phyloP scores from a whole-genome alignment of 306 rosid species.

The Psophocarpus tetragonolobus region DNA sequence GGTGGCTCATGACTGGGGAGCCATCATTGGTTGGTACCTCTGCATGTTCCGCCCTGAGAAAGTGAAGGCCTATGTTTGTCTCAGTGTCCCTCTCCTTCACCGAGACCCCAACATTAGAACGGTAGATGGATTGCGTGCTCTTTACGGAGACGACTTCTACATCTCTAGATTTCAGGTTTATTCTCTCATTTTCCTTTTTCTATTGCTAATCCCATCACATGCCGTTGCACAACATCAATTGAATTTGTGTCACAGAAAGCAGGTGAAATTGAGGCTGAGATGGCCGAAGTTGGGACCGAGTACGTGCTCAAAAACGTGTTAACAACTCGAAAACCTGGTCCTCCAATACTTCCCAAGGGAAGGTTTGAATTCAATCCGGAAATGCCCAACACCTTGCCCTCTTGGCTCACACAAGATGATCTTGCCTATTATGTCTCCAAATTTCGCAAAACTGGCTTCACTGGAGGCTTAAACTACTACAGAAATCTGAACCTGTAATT shows the following conservation, averaged over 20 bases:
- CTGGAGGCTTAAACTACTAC: conserved; percentile 52
- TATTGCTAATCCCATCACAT: neutral
- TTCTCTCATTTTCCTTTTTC: neutral
- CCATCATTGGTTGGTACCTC: conserved; percentile 43
- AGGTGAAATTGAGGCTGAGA: conserved; percentile 31
- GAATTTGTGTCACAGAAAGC: conserved; percentile 25
- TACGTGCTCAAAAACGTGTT: conserved; percentile 35
- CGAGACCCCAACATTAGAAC: conserved; percentile 24
- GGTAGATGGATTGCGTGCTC: conserved; percentile 24
- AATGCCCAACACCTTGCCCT: conserved; percentile 24
- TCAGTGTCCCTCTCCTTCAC: conserved; percentile 28
- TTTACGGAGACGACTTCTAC: conserved; percentile 43
- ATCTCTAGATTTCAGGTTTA: conserved; percentile 45
- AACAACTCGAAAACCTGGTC: conserved; percentile 31
- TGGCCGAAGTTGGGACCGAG: conserved; percentile 16
- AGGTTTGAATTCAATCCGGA: conserved; percentile 29
- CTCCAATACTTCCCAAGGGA: conserved; percentile 45
- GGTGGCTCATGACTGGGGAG: conserved; percentile 55
- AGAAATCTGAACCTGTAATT: conserved; percentile 34
- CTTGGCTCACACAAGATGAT: conserved; percentile 55
- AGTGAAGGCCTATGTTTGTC: conserved; percentile 43
- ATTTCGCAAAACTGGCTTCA: conserved; percentile 47
- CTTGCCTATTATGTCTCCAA: conserved; percentile 47
- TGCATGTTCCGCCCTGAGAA: conserved; percentile 45
- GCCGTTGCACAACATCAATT: conserved; percentile 7